phyloP scores from a whole-genome alignment of 78 protist genomes.

The Dictyostelium intermedium region DNA sequence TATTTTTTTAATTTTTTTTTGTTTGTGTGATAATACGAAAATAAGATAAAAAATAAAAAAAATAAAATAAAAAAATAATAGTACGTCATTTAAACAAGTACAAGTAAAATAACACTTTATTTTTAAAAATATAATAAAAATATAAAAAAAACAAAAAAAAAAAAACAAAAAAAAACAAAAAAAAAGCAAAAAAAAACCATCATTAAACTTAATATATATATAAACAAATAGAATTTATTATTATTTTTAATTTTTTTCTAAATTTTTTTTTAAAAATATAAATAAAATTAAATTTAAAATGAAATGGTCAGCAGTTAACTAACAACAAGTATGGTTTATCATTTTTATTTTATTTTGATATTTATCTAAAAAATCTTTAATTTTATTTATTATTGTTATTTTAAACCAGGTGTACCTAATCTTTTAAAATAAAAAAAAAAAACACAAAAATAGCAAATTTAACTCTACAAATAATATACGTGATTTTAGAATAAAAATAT shows the following conservation, averaged over 20 bases:
- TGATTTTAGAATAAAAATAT: not conserved
- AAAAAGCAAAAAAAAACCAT: too few relatives aligned
- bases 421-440: not conserved
- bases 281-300: not conserved
- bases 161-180: too few relatives aligned
- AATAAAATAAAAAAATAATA: too few relatives aligned
- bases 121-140: too few relatives aligned
- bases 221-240: too few relatives aligned
- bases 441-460: not conserved
- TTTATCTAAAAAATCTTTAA: not conserved
- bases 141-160: too few relatives aligned
- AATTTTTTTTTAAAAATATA: too few relatives aligned
- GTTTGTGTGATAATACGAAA: not conserved
- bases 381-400: not conserved
- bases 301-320: not conserved
- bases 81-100: not conserved
- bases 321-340: not conserved
- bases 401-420: not conserved
- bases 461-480: not conserved
- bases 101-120: not conserved
- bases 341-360: not conserved
- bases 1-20: too few relatives aligned
- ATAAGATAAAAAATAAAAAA: not conserved
- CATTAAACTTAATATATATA: too few relatives aligned
- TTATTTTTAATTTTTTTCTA: too few relatives aligned